phyloP scores from a whole-genome alignment of 2,329 filamentous ascomycete genomes.

The Pezicula rhizophila region DNA sequence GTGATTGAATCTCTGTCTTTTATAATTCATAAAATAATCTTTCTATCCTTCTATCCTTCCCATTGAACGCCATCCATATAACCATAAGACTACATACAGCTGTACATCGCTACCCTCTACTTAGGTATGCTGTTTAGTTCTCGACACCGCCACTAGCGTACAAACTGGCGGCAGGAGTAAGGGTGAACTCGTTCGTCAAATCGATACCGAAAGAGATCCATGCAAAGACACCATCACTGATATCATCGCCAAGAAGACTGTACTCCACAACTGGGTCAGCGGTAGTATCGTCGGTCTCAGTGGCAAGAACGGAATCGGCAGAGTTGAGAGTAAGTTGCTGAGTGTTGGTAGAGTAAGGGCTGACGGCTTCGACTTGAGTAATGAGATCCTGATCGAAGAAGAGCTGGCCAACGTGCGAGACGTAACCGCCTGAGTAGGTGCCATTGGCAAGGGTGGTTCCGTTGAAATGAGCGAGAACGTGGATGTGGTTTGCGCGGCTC shows the following conservation, averaged over 20 bases:
- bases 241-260: constrained; percentile 44
- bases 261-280: constrained; percentile 50
- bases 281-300: constrained; percentile 39
- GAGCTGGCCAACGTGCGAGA: constrained; percentile 44
- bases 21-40: background rate
- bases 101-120: no score
- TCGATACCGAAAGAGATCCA: constrained; percentile 47
- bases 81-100: background rate
- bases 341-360: constrained; percentile 41
- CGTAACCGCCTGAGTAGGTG: background rate
- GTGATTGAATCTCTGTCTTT: no score
- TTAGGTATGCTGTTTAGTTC: background rate
- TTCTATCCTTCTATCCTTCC: background rate
- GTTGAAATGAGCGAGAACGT: constrained; percentile 38
- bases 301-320: constrained; percentile 39
- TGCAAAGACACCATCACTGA: constrained; percentile 46
- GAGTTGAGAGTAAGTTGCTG: constrained; percentile 40
- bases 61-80: background rate
- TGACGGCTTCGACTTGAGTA: constrained; percentile 38
- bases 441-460: constrained; percentile 22
- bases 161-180: constrained; percentile 1
- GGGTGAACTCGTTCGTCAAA: background rate
- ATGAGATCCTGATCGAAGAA: constrained; percentile 59
- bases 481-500: constrained; percentile 40
- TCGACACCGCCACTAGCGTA: constrained; percentile 2